Base-by-base conservation (phyloP, 805 yeast species). In the Lipomyces oligophaga region DNA sequence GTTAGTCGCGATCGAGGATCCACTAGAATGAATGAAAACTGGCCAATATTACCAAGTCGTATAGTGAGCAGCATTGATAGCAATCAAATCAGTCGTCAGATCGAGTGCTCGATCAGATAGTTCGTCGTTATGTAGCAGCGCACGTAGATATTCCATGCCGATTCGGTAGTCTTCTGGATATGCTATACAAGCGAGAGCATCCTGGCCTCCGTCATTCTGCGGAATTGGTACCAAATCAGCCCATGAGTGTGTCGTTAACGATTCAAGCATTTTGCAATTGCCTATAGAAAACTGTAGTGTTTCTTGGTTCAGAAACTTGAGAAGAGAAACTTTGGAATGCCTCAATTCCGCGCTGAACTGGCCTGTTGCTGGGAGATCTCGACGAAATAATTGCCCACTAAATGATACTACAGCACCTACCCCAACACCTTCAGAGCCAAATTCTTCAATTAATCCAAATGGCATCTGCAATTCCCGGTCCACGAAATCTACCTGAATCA, bases 401-500 rank as follows among this genome's bases (percentile, higher is more conserved):
- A n/a, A n/a, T n/a, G n/a, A n/a, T n/a, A n/a, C n/a, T n/a, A n/a
- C n/a, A n/a, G n/a, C n/a, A n/a, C n/a, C n/a, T n/a, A n/a, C n/a
- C n/a, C n/a, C n/a, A n/a, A n/a, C n/a, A n/a, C n/a, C n/a, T n/a
- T n/a, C n/a, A n/a, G n/a, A n/a, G n/a, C n/a, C n/a, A n/a, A n/a
- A n/a, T n/a, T n/a, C n/a, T n/a, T n/a, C n/a, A n/a, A n/a, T n/a
- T n/a, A n/a, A n/a, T n/a, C n/a, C n/a, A n/a, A n/a, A 88, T 88
- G 97, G 95, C 97, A 1, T 85, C 95, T 8, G 80, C 96, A 3
- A 77, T 88, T 33, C 80, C 88, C 7, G 97, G 97, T 13, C 81
- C 84, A 5, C 76, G 84, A 36, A 73, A 83, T 0, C 72, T 89
- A 28, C 97, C 97, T 6, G 79, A 73, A 44, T 87, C 96, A 18